Evolutionary conservation across 78 protist species (phyloP), one percentile per base, ranked within the genome.

Genomic region (Blattamonas nauphoetae): DNA sequence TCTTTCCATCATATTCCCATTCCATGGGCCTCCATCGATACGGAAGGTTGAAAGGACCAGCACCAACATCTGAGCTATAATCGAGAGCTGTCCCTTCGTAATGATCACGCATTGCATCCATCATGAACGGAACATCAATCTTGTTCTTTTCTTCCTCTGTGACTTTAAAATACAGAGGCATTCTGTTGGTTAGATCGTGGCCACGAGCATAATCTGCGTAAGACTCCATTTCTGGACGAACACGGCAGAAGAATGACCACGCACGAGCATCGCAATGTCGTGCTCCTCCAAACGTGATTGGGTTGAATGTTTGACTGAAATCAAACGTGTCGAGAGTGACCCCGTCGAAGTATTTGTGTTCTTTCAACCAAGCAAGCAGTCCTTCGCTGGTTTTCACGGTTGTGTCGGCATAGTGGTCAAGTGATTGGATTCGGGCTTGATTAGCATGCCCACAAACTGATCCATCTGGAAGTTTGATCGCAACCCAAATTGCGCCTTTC

Each of bases 371-470:
- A n/a, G n/a, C n/a, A n/a, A n/a, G n/a, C n/a, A n/a, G n/a, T 21
- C 33, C 84, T 80, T 81, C 80, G 42, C 33, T 55, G 90, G 85
- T 2, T 63, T 88, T 85, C n/a, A 45, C 41, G 64, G 45, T 0
- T 71, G 86, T 89, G n/a, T n/a, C n/a, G n/a, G n/a, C n/a, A n/a
- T n/a, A n/a, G n/a, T n/a, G n/a, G n/a, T n/a, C n/a, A n/a, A n/a
- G n/a, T n/a, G n/a, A n/a, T n/a, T n/a, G n/a, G n/a, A 86, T 89
- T 44, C 91, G 63, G 34, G 91, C 91, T 78, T 89, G 91, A 88
- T 89, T 89, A 6, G 91, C 89, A 78, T 89, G 91, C 6, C 84
- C 88, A 5, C 34, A 1, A 6, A 89, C 34, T 42, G 11, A 36
- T 3, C 88, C 91, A 35, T 89, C 88, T 2, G 91, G 91, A 3